A percentile compares a stretch with the other conserved stretches of the same genome.
Conservation (phyloP, 176 grass and related monocot genomes). For the Oryza australiensis region DNA sequence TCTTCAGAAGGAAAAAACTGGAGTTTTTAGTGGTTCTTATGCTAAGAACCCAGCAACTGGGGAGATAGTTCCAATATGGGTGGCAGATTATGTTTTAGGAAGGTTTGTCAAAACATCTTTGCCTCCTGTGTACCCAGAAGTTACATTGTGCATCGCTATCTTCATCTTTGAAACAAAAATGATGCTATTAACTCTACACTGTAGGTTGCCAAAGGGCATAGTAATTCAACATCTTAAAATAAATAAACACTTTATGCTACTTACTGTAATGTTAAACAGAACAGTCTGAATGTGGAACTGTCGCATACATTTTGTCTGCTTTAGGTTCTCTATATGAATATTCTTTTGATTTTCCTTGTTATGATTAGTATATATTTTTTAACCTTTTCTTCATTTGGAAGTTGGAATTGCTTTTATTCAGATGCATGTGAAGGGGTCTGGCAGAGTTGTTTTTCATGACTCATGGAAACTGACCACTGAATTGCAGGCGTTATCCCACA, state of each 20-base stretch:
- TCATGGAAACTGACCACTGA: not conserved
- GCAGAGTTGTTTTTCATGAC: not conserved
- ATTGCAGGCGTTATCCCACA: not conserved
- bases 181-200: not conserved
- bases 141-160: constrained; percentile 11
- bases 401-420: not conserved
- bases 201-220: not conserved
- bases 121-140: not conserved
- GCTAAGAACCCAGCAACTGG: constrained; percentile 90
- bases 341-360: not conserved
- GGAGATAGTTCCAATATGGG: constrained; percentile 93
- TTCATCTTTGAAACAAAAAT: constrained; percentile 7
- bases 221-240: constrained; percentile 5
- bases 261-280: not conserved
- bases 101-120: constrained; percentile 55
- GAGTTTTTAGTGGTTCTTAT: constrained; percentile 96
- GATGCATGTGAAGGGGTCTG: not conserved
- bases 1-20: constrained; percentile 96
- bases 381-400: not conserved
- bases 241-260: not conserved
- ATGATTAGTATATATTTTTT: not conserved
- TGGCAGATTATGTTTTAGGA: constrained; percentile 98
- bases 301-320: not conserved
- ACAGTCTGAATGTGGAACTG: not conserved
- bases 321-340: not conserved